Evolutionary conservation across 2,329 filamentous ascomycete genomes (phyloP).

Genomic region (Penicillium freii): DNA sequence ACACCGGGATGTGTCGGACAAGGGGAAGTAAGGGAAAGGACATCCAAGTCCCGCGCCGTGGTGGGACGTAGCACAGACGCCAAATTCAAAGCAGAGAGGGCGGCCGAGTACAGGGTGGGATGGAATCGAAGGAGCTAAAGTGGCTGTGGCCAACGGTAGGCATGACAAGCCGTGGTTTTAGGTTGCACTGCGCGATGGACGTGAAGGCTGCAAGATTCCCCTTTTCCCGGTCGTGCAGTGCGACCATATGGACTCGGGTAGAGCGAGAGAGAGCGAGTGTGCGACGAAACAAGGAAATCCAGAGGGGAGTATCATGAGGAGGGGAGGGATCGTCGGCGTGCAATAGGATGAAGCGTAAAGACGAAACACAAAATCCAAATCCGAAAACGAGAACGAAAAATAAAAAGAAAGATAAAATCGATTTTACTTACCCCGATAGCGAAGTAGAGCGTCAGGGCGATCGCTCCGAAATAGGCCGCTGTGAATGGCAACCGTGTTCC

Average conservation of each 20-base stretch:
- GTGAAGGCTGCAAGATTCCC: conserved; percentile 21
- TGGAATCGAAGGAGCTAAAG: neutral
- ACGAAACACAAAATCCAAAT: neutral
- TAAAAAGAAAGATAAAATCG: conserved; percentile 9
- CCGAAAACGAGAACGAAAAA: conserved; percentile 3
- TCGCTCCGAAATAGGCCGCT: conserved; percentile 90
- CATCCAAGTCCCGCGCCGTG: conserved; percentile 7
- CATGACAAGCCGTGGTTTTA: conserved; percentile 11
- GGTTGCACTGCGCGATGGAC: conserved; percentile 19
- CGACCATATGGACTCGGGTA: conserved; percentile 11
- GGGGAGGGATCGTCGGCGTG: neutral
- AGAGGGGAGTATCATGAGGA: conserved; percentile 10
- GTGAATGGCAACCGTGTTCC: conserved; percentile 86
- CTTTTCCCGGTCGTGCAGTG: conserved; percentile 14
- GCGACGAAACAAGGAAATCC: conserved; percentile 9
- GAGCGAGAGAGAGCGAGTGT: conserved; percentile 1
- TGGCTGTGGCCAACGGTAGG: neutral
- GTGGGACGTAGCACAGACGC: conserved; percentile 5
- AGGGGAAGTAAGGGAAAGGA: conserved; percentile 2
- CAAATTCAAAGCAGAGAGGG: neutral
- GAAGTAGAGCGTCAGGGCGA: conserved; percentile 85
- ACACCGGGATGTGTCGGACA: conserved; percentile 8
- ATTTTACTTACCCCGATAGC: conserved; percentile 75
- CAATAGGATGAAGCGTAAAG: neutral
- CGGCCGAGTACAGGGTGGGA: conserved; percentile 14